These are phyloP conservation scores for Solanum ossicruentum DNA, from an alignment of 257 asterid genomes.

Conservation along the genomic window DNA sequence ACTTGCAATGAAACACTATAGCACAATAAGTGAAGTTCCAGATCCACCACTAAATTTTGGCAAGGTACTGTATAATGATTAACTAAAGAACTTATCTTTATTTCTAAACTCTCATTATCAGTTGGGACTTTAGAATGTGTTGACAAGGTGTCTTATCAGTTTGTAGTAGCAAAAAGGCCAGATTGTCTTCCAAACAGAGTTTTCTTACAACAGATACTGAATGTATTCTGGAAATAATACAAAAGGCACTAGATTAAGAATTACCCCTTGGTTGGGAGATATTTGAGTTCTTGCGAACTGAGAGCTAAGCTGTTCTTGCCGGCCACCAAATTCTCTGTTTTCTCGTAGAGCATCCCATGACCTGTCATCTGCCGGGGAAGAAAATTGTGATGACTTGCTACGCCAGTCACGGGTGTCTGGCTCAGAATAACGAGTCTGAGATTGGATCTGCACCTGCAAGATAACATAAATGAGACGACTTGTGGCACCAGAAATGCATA, in stretches of 20 bases:
- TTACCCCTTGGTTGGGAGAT: constrained; percentile 43
- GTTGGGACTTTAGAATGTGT: neutral
- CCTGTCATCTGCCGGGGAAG: constrained; percentile 29
- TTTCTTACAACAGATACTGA: neutral
- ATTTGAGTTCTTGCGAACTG: constrained; percentile 33
- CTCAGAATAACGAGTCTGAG: constrained; percentile 48
- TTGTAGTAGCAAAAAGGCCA: neutral
- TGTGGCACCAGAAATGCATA: neutral
- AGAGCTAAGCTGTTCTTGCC: constrained; percentile 12
- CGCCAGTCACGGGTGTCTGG: constrained; percentile 55
- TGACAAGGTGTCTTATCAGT: neutral
- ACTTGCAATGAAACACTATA: neutral
- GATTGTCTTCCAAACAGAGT: neutral
- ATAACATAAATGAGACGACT: neutral
- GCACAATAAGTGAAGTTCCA: neutral
- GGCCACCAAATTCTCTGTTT: neutral
- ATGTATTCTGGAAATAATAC: neutral
- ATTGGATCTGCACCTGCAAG: constrained; percentile 20
- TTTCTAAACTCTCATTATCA: neutral
- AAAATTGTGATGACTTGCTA: constrained; percentile 26
- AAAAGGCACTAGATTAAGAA: neutral
- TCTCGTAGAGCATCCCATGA: constrained; percentile 36
- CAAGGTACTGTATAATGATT: neutral
- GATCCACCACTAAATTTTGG: neutral
- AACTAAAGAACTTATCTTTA: neutral